Percentiles rank a stretch among this genome's conserved stretches.
phyloP scores from a whole-genome alignment of 441 rosid genomes.

The Aleurites moluccanus region DNA sequence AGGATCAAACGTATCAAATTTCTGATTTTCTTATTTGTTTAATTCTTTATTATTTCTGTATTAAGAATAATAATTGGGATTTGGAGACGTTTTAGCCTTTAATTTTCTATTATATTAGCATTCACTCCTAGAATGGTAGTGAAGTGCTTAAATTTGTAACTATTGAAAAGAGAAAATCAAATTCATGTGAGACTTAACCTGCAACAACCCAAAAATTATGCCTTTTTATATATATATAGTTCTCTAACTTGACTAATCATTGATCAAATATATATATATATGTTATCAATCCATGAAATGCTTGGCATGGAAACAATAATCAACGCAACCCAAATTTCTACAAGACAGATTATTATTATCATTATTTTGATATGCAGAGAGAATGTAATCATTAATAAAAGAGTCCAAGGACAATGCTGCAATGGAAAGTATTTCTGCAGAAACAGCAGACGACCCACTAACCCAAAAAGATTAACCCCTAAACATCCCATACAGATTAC shows the following conservation, averaged over 20 bases:
- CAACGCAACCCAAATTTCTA: too few relatives aligned
- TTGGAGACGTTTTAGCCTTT: neutral
- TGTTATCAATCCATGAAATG: neutral
- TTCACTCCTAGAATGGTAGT: neutral
- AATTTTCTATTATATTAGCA: too few relatives aligned
- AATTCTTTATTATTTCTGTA: conserved; percentile 13
- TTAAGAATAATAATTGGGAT: neutral
- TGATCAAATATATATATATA: too few relatives aligned
- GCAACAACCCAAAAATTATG: neutral
- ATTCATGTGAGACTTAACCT: neutral
- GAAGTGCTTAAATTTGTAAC: neutral
- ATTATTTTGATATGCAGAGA: too few relatives aligned
- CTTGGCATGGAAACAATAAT: neutral
- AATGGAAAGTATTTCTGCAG: too few relatives aligned
- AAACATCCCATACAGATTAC: too few relatives aligned
- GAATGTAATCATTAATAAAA: too few relatives aligned
- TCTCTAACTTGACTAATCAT: neutral
- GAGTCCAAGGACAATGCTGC: too few relatives aligned
- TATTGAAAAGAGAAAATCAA: neutral
- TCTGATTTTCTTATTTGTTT: conserved; percentile 12
- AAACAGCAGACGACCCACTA: too few relatives aligned
- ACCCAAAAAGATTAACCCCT: too few relatives aligned
- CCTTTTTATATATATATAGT: neutral
- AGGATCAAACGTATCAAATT: conserved; percentile 5
- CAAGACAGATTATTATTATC: too few relatives aligned